Evolutionary conservation across 352 stramenopile species (phyloP), one percentile per base, ranked within the genome.

Genomic region (Globisporangium middletonii): DNA sequence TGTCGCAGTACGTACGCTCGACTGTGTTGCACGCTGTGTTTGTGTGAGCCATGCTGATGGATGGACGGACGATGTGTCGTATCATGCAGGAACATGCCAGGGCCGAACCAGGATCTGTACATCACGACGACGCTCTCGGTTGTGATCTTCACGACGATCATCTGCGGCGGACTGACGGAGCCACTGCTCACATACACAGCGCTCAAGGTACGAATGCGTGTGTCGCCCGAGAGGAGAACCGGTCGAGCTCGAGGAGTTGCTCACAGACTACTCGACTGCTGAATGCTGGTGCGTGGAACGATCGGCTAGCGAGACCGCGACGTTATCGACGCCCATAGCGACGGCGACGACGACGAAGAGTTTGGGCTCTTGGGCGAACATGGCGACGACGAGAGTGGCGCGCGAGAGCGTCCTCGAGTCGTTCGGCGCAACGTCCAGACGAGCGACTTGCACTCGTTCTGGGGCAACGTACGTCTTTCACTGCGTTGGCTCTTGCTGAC

Each of bases 81-180:
- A 23, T 64, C 26, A 12, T 28, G 19, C 19, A 89, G 79, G 43
- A 97, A 98, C 61, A 98, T 99, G 89, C 94, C 93, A 18, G 88
- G 91, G 3, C 83, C 88, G 12, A 94, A 98, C 62, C 92, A 94
- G 68, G 92, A 97, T 56, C 63, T 95, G 5, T 89, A 89, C 53
- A 69, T 86, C 50, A 89, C 79, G 15, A 89, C 79, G 6, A 89
- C 79, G 28, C 67, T 89, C 0, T 83, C 75, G 30, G 79, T 99
- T 42, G 96, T 97, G 19, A 95, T 99, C 46, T 97, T 98, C 67
- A 99, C 95, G 3, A 98, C 95, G 2, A 78, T 99, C 47, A 93
- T 98, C 48, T 98, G 92, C 68, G 96, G 95, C 44, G 92, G 90
- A 4, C 63, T 97, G 51, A 97, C 89, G 0, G 90, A 96, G 62